Conservation (phyloP, 371 early-diverging fungal species). For the Umbelopsis sp. region DNA sequence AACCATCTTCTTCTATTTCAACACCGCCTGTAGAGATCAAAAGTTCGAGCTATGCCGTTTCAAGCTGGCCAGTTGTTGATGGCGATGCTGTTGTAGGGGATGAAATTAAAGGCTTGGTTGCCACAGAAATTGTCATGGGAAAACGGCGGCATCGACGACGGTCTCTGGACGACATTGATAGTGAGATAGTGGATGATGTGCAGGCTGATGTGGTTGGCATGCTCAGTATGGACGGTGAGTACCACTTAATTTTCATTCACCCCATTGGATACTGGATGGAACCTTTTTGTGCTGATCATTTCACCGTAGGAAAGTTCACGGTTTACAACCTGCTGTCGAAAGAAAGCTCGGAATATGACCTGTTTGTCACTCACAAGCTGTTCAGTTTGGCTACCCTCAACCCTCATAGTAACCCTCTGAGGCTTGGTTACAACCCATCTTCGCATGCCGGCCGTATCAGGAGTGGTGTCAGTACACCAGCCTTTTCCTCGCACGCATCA, state of each 20-base stretch:
- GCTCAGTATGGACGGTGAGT: conserved; percentile 65
- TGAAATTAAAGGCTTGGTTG: conserved; percentile 49
- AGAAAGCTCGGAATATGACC: conserved; percentile 50
- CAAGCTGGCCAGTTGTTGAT: conserved; percentile 43
- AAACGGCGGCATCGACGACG: conserved; percentile 29
- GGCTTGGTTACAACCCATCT: not conserved
- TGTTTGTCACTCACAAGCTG: conserved; percentile 63
- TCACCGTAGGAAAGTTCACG: conserved; percentile 52
- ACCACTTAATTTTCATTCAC: not conserved
- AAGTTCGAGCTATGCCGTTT: conserved; percentile 43
- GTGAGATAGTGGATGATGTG: conserved; percentile 30
- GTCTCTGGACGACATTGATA: not conserved
- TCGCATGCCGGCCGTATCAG: conserved; percentile 15
- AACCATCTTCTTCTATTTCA: not conserved
- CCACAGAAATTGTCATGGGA: conserved; percentile 64
- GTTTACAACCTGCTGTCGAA: conserved; percentile 54
- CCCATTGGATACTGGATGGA: not conserved
- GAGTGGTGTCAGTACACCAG: conserved; percentile 9
- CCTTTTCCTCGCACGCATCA: conserved; percentile 12
- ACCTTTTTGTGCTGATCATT: not conserved
- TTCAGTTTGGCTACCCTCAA: conserved; percentile 65
- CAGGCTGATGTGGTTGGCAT: conserved; percentile 56
- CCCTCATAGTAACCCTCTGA: conserved; percentile 24
- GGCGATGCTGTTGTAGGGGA: conserved; percentile 38
- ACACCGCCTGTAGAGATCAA: conserved; percentile 25